These are phyloP conservation scores for Geotrichum cucujoidarum DNA, from an alignment of 1,139 yeast genomes.

Conservation along the genomic window DNA sequence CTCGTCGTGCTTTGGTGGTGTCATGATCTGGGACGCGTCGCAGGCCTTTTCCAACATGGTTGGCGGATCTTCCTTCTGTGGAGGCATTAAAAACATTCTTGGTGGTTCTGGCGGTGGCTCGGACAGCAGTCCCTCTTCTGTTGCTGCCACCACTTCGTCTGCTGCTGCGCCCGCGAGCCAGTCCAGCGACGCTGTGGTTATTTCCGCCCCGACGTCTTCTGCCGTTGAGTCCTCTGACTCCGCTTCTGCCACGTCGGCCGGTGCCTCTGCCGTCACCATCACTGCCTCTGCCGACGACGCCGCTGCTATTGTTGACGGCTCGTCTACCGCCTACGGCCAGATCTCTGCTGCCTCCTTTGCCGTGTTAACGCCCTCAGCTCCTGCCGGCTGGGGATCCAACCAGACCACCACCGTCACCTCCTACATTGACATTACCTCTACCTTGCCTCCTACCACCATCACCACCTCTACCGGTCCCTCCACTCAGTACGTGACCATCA, in stretches of 20 bases:
- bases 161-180: background rate
- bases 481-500: background rate
- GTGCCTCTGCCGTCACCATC: too few species aligned
- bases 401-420: background rate
- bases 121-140: background rate
- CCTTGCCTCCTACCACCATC: background rate
- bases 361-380: background rate
- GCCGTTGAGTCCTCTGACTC: background rate
- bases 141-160: conserved; percentile 2
- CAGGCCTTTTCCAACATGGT: conserved; percentile 46
- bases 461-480: background rate
- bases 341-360: background rate
- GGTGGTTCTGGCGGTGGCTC: background rate
- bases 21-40: conserved; percentile 89
- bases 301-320: background rate
- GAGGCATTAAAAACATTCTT: background rate
- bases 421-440: background rate
- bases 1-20: conserved; percentile 63
- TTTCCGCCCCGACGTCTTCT: background rate
- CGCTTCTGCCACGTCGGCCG: background rate
- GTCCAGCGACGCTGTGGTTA: background rate
- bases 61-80: background rate
- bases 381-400: background rate
- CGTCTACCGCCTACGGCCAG: background rate
- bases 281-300: background rate